Evolutionary conservation across 306 rosid species (phyloP).

Genomic region (Lablab purpureus): DNA sequence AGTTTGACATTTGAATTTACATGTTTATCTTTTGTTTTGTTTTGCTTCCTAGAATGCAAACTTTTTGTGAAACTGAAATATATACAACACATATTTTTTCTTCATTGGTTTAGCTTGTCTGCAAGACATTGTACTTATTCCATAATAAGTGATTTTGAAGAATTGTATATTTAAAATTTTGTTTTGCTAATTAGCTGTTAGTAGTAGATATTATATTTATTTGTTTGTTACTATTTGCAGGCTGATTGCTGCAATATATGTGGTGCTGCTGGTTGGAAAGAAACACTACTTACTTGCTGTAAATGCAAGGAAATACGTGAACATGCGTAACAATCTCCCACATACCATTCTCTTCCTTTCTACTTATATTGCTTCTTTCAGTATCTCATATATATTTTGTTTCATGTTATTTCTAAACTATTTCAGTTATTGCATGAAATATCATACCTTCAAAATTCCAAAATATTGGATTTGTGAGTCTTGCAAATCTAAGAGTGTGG

Average conservation of each 20-base stretch:
- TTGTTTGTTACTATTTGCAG: conserved; percentile 55
- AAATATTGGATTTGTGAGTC: conserved; percentile 65
- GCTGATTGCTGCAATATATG: conserved; percentile 61
- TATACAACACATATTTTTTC: background rate
- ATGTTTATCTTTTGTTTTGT: background rate
- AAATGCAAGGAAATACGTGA: conserved; percentile 58
- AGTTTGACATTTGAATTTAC: background rate
- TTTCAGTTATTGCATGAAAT: conserved; percentile 77
- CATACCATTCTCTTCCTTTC: background rate
- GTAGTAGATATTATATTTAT: conserved; percentile 15
- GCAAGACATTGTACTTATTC: conserved; percentile 1
- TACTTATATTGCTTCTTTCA: conserved; percentile 3
- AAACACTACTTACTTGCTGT: conserved; percentile 52
- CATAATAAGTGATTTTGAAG: no score
- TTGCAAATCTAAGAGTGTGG: conserved; percentile 43
- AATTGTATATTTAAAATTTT: no score
- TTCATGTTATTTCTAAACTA: conserved; percentile 34
- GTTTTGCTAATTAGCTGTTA: background rate
- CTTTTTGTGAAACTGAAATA: background rate
- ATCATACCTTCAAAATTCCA: conserved; percentile 4
- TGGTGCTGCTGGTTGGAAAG: conserved; percentile 53
- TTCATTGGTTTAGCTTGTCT: background rate
- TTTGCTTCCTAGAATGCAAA: background rate
- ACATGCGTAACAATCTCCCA: conserved; percentile 63
- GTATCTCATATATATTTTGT: conserved; percentile 20